Evolutionary conservation across 306 rosid genomes (phyloP), one percentile per base, ranked within the genome.

Genomic region (Acacia confusa): DNA sequence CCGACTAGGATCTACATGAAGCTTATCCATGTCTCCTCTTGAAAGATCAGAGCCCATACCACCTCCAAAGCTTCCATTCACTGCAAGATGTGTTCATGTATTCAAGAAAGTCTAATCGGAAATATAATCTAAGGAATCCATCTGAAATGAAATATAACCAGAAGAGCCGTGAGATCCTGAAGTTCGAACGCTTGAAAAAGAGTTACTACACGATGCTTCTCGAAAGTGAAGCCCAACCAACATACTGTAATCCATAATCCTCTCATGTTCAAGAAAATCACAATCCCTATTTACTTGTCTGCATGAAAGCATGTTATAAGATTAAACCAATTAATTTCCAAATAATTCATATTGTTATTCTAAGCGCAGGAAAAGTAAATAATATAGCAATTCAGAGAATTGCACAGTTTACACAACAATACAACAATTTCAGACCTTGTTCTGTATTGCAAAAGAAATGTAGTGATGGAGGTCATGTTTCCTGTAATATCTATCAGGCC

Each of bases 211-310:
- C 4, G 94, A 82, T 55, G 88, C 55, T 79, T 91, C 97, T 75
- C 85, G 88, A 63, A 95, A 93, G 84, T 95, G 99, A 83, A 95
- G 94, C 55, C 99, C 99, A 27, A 95, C 89, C 91, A 95, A 75
- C 84, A 95, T 90, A 79, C 99, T 95, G 70, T 95, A 95, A 86
- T 95, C 99, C 99, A 95, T 95, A 76, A 95, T 93, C 83, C 92
- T 88, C 84, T 92, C 99, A 0, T 95, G 97, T 82, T 95, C 98
- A 67, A 95, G 97, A 83, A 95, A 93, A 83, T 92, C 98, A 69
- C 99, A 95, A 72, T 95, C 99, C 81, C 88, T 86, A 81, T 88
- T 91, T 82, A 95, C 94, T 93, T 95, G 99, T 90, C 99, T 95
- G 91, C 86, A 85, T 28, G 57, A 83, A 84, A 68, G 24, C 57